Percentiles rank a stretch among this genome's conserved stretches.
phyloP scores from a whole-genome alignment of 257 asterid species.

The Capsicum pubescens region DNA sequence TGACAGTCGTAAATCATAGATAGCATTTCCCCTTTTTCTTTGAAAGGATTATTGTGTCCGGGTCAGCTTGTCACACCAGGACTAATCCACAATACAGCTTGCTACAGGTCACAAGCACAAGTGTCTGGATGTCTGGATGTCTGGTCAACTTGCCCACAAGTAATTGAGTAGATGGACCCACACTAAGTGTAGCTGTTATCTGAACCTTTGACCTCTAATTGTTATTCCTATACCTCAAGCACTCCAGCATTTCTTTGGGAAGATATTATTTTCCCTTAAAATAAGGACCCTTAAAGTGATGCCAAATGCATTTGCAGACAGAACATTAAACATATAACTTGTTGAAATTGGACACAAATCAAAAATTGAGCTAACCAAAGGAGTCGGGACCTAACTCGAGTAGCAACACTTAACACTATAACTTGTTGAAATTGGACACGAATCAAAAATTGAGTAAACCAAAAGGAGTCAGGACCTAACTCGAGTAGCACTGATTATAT shows the following conservation, averaged over 20 bases:
- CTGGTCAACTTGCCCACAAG: not conserved
- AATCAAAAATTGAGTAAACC: no score
- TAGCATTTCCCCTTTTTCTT: conserved; percentile 12
- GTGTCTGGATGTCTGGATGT: not conserved
- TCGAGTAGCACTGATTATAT: not conserved
- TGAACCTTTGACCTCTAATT: not conserved
- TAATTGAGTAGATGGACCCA: conserved; percentile 2
- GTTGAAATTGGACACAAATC: not conserved
- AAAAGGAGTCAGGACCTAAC: not conserved
- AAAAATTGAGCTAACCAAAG: not conserved
- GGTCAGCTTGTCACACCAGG: not conserved
- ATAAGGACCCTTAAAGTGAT: not conserved
- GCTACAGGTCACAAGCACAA: conserved; percentile 11
- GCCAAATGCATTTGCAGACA: conserved; percentile 5
- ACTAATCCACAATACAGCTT: not conserved
- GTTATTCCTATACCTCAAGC: not conserved
- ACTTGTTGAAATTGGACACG: no score
- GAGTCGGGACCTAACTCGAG: not conserved
- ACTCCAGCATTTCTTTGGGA: conserved; percentile 3
- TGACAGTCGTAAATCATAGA: not conserved
- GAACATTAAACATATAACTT: not conserved
- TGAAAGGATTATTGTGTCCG: not conserved
- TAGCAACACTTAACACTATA: not conserved
- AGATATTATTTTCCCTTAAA: not conserved
- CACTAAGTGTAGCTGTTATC: not conserved